Percentiles rank a stretch among this genome's conserved stretches.
Evolutionary conservation across 2,329 filamentous ascomycete genomes (phyloP).

Genomic region (Fusarium anthophilum): DNA sequence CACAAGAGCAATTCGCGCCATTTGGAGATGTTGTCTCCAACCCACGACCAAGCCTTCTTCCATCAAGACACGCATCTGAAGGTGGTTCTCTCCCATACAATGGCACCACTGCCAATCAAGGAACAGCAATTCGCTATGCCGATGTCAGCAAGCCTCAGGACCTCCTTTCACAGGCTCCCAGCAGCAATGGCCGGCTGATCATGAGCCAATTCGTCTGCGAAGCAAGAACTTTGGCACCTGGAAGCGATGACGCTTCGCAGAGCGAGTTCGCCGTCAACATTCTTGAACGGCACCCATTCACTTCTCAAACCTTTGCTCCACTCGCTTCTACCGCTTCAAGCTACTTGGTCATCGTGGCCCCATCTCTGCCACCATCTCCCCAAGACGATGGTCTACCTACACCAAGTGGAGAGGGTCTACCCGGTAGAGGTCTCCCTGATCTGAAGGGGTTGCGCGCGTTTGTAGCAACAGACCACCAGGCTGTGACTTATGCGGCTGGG

Average conservation of each 20-base stretch:
- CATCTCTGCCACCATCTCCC: constrained; percentile 65
- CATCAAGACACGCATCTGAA: constrained; percentile 56
- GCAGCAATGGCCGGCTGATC: constrained; percentile 62
- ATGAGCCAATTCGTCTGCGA: constrained; percentile 92
- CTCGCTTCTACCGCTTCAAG: constrained; percentile 62
- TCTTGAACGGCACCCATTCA: constrained; percentile 92
- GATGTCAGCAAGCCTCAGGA: constrained; percentile 79
- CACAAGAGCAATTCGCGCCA: constrained; percentile 72
- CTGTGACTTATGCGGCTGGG: constrained; percentile 89
- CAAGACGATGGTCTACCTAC: constrained; percentile 41
- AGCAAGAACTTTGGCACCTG: constrained; percentile 43
- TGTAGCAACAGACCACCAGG: constrained; percentile 78
- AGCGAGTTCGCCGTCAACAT: constrained; percentile 69
- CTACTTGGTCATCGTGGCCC: constrained; percentile 91
- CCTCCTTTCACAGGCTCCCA: constrained; percentile 74
- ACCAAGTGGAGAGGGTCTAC: constrained; percentile 53
- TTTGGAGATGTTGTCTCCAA: constrained; percentile 89
- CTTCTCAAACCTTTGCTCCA: constrained; percentile 91
- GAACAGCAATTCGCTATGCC: constrained; percentile 86
- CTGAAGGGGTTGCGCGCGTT: constrained; percentile 77
- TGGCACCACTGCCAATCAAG: constrained; percentile 79
- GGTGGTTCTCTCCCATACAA: constrained; percentile 53
- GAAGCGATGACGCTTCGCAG: constrained; percentile 9
- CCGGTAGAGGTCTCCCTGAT: constrained; percentile 76
- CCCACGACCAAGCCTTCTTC: constrained; percentile 67